Percentiles rank a stretch among this genome's conserved stretches.
These are phyloP conservation scores for Xylaria sp. DNA, from an alignment of 2,329 filamentous ascomycete species.

Conservation along the genomic window DNA sequence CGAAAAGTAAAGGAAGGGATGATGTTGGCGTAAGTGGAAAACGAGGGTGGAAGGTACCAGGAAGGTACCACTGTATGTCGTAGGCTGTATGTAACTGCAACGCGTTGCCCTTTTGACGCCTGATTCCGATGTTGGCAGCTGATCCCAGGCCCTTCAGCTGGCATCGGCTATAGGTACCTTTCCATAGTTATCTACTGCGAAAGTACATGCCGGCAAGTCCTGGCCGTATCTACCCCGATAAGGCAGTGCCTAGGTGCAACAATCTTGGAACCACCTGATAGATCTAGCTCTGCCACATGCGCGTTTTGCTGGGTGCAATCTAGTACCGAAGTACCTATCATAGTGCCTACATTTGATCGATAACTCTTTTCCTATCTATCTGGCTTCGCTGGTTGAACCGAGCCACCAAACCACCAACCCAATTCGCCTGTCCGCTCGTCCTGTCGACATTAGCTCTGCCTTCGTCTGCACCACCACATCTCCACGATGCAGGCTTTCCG, in stretches of 20 bases:
- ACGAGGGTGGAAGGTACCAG: too few relatives aligned
- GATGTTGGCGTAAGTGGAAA: too few relatives aligned
- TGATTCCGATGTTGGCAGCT: constrained; percentile 20
- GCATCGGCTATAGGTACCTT: background rate
- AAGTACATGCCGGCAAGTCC: too few relatives aligned
- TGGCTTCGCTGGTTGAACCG: constrained; percentile 17
- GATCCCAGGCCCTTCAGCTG: background rate
- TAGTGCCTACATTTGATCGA: constrained; percentile 6
- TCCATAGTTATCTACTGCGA: background rate
- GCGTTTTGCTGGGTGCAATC: constrained; percentile 10
- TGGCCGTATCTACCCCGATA: constrained; percentile 16
- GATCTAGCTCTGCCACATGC: too few relatives aligned
- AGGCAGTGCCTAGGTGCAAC: background rate
- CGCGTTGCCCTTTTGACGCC: too few relatives aligned
- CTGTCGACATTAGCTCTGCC: background rate
- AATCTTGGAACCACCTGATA: background rate
- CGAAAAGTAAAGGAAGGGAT: background rate
- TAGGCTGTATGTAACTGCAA: too few relatives aligned
- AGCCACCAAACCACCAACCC: background rate
- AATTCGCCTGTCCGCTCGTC: constrained; percentile 33
- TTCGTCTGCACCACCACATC: constrained; percentile 14
- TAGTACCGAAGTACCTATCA: background rate
- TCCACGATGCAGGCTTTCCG: constrained; percentile 82
- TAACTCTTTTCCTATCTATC: background rate
- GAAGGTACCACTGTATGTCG: too few relatives aligned